These are phyloP conservation scores for Fusarium odoratissimum DNA, from an alignment of 2,329 filamentous ascomycete species.

Conservation along the genomic window DNA sequence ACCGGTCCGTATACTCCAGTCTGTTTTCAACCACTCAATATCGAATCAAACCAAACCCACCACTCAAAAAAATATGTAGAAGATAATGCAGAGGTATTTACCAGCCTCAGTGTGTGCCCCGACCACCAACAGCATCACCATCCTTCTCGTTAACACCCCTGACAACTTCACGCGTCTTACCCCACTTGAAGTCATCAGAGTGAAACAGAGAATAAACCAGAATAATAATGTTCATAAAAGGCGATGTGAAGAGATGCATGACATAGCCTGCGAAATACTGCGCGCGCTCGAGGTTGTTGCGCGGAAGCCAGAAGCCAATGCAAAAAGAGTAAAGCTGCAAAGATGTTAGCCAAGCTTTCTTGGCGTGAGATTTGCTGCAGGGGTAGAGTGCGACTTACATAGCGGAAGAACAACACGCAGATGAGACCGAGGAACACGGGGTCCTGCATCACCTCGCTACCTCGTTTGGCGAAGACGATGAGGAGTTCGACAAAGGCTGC, in stretches of 20 bases:
- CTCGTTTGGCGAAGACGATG: slow-evolving; percentile 50
- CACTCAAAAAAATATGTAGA: neutral
- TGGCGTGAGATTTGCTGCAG: slow-evolving; percentile 5
- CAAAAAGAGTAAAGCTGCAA: slow-evolving; percentile 56
- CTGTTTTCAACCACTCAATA: neutral
- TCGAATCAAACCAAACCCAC: neutral
- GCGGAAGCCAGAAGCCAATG: slow-evolving; percentile 56
- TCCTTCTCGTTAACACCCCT: slow-evolving; percentile 43
- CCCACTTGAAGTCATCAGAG: slow-evolving; percentile 60
- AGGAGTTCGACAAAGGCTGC: slow-evolving; percentile 53
- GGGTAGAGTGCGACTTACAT: slow-evolving; percentile 50
- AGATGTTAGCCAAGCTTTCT: slow-evolving; percentile 21
- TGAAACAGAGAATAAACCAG: slow-evolving; percentile 56
- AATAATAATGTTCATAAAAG: slow-evolving; percentile 58
- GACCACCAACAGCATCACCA: slow-evolving; percentile 39
- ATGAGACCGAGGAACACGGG: slow-evolving; percentile 53
- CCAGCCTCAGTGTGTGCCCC: slow-evolving; percentile 39
- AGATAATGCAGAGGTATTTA: neutral
- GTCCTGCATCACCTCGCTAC: slow-evolving; percentile 50
- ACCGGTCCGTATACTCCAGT: slow-evolving; percentile 14
- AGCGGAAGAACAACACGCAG: slow-evolving; percentile 52
- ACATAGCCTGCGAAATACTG: slow-evolving; percentile 56
- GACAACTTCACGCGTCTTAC: slow-evolving; percentile 57
- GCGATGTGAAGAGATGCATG: slow-evolving; percentile 52
- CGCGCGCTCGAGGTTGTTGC: slow-evolving; percentile 52